phyloP scores from a whole-genome alignment of 2,329 filamentous ascomycete genomes.

The Fusarium algeriense region DNA sequence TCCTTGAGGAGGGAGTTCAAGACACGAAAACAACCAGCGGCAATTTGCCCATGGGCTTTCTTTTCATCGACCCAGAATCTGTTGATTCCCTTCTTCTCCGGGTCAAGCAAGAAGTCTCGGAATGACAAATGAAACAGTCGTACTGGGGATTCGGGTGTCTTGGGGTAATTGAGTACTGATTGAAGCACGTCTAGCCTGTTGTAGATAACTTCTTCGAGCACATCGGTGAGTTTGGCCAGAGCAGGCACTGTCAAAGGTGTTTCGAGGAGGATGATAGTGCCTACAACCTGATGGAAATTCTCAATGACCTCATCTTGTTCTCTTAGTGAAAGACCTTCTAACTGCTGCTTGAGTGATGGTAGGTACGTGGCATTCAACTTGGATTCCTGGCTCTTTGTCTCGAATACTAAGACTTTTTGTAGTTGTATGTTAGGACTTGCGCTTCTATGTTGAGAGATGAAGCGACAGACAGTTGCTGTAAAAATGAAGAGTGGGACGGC shows the following conservation, averaged over 20 bases:
- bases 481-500: constrained; percentile 54
- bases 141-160: neutral
- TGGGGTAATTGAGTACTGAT: constrained; percentile 20
- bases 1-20: neutral
- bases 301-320: constrained; percentile 16
- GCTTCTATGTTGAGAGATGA: constrained; percentile 38
- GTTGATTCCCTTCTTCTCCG: constrained; percentile 41
- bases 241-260: constrained; percentile 36
- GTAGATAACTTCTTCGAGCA: constrained; percentile 18
- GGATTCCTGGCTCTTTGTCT: constrained; percentile 7
- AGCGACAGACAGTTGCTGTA: constrained; percentile 51
- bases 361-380: constrained; percentile 36
- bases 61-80: constrained; percentile 55
- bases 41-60: constrained; percentile 49
- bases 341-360: constrained; percentile 26
- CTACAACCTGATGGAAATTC: constrained; percentile 44
- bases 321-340: neutral
- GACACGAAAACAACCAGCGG: constrained; percentile 18
- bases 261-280: constrained; percentile 43
- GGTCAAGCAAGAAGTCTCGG: constrained; percentile 54
- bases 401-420: constrained; percentile 39
- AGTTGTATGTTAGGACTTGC: constrained; percentile 42
- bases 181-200: constrained; percentile 34
- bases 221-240: constrained; percentile 15
- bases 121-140: constrained; percentile 49